Conservation (phyloP, 2,329 filamentous ascomycete genomes). For the Didymella pinodella region DNA sequence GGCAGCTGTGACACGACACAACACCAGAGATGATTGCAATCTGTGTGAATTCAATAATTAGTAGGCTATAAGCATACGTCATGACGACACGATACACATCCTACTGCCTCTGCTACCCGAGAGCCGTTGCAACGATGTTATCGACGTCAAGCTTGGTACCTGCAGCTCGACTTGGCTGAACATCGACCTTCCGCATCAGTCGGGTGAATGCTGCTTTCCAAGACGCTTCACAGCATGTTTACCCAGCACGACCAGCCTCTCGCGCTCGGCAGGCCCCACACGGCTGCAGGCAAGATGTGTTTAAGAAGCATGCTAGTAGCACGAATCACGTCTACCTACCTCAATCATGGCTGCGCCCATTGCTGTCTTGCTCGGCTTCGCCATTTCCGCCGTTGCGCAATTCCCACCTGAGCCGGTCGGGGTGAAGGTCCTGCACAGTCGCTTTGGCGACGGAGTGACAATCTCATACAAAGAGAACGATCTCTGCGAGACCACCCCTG, state of each 20-base stretch:
- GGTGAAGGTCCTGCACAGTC: slow-evolving; percentile 29
- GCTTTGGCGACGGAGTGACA: slow-evolving; percentile 31
- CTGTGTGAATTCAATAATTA: too few relatives aligned
- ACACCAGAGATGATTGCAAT: background rate
- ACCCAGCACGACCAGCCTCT: slow-evolving; percentile 13
- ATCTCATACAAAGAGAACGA: slow-evolving; percentile 49
- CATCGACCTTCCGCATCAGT: slow-evolving; percentile 15
- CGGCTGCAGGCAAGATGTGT: background rate
- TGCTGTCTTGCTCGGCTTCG: slow-evolving; percentile 12
- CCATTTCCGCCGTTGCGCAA: slow-evolving; percentile 22
- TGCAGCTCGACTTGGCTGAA: slow-evolving; percentile 11
- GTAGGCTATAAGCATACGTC: background rate
- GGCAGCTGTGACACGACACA: background rate
- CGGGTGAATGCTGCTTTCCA: background rate
- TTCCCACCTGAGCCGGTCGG: slow-evolving; percentile 25
- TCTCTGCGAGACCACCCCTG: slow-evolving; percentile 62
- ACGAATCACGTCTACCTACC: background rate
- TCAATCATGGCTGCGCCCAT: slow-evolving; percentile 1
- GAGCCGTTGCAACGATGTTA: background rate
- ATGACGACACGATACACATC: background rate
- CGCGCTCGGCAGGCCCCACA: background rate
- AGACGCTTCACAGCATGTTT: slow-evolving; percentile 8
- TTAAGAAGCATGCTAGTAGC: slow-evolving; percentile 5
- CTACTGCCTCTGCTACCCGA: background rate
- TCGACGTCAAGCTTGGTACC: background rate